These are phyloP conservation scores for Hypsizygus marmoreus DNA, from an alignment of 768 basidiomycete species.

Conservation along the genomic window DNA sequence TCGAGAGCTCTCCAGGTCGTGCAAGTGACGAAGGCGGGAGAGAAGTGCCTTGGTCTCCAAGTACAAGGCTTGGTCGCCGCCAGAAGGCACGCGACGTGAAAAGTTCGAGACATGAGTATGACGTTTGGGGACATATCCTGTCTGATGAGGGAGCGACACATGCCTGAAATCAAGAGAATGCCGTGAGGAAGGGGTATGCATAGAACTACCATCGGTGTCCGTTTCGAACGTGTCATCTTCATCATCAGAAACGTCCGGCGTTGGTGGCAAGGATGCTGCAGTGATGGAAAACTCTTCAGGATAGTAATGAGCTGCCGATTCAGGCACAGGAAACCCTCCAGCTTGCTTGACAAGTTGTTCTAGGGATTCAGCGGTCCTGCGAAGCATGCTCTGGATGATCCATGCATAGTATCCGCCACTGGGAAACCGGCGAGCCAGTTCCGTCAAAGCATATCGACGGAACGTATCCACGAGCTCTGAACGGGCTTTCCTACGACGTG, in stretches of 20 bases:
- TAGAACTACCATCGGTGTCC: slow-evolving; percentile 50
- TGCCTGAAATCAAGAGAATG: slow-evolving; percentile 24
- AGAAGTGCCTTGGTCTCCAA: slow-evolving; percentile 31
- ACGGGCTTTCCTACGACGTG: slow-evolving; percentile 61
- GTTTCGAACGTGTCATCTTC: slow-evolving; percentile 38
- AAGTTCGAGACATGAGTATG: slow-evolving; percentile 21
- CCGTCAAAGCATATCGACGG: slow-evolving; percentile 59
- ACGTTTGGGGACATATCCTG: slow-evolving; percentile 17
- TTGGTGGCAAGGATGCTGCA: slow-evolving; percentile 30
- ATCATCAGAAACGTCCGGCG: slow-evolving; percentile 40
- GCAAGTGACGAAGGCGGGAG: slow-evolving; percentile 40
- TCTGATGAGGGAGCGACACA: slow-evolving; percentile 26
- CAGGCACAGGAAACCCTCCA: slow-evolving; percentile 16
- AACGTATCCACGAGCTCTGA: slow-evolving; percentile 69
- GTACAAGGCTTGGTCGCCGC: slow-evolving; percentile 35
- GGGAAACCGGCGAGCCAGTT: slow-evolving; percentile 43
- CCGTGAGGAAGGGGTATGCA: slow-evolving; percentile 46
- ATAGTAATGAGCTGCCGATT: slow-evolving; percentile 9
- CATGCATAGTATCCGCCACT: slow-evolving; percentile 50
- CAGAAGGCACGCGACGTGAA: slow-evolving; percentile 30
- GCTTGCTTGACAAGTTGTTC: slow-evolving; percentile 42
- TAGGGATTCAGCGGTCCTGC: slow-evolving; percentile 45
- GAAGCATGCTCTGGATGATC: slow-evolving; percentile 56
- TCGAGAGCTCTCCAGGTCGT: slow-evolving; percentile 44
- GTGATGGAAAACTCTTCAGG: slow-evolving; percentile 29